Conservation (phyloP, 1,284 basidiomycete genomes). For the Pyrrhoderma lamaoense region DNA sequence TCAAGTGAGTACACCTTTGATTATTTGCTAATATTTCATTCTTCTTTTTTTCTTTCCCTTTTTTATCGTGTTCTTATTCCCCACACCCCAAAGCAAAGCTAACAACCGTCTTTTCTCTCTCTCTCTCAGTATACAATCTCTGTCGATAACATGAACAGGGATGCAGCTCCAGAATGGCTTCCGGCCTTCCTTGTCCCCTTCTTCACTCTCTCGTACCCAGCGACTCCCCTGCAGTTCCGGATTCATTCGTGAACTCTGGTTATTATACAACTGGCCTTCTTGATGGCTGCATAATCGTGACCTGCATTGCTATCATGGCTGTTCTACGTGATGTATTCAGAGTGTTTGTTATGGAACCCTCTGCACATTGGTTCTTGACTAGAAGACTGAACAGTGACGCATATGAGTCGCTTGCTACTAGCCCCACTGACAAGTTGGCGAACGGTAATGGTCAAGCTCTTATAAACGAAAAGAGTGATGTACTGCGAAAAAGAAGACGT, state of each 20-base stretch:
- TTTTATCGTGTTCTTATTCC: neutral
- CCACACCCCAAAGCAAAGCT: constrained; percentile 9
- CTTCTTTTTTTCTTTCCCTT: too few relatives aligned
- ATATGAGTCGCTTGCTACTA: constrained; percentile 22
- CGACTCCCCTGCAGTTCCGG: constrained; percentile 43
- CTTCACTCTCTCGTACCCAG: constrained; percentile 68
- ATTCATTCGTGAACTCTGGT: constrained; percentile 59
- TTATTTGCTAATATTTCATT: too few relatives aligned
- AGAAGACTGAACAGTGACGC: constrained; percentile 33
- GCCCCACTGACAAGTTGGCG: constrained; percentile 23
- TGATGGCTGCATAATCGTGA: constrained; percentile 67
- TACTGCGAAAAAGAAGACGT: constrained; percentile 19
- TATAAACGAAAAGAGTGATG: constrained; percentile 21
- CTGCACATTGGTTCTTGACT: constrained; percentile 66
- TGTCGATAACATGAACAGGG: constrained; percentile 27
- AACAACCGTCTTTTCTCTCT: constrained; percentile 6
- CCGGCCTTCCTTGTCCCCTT: constrained; percentile 56
- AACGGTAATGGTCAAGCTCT: constrained; percentile 26
- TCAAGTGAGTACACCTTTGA: too few relatives aligned
- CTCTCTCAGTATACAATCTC: constrained; percentile 1
- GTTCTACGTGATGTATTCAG: constrained; percentile 70
- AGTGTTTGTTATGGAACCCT: constrained; percentile 66
- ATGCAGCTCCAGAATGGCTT: constrained; percentile 37
- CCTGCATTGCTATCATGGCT: constrained; percentile 74
- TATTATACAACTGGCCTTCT: constrained; percentile 66